These are phyloP conservation scores for Cornus florida DNA, from an alignment of 148 eudicot genomes.

Conservation along the genomic window DNA sequence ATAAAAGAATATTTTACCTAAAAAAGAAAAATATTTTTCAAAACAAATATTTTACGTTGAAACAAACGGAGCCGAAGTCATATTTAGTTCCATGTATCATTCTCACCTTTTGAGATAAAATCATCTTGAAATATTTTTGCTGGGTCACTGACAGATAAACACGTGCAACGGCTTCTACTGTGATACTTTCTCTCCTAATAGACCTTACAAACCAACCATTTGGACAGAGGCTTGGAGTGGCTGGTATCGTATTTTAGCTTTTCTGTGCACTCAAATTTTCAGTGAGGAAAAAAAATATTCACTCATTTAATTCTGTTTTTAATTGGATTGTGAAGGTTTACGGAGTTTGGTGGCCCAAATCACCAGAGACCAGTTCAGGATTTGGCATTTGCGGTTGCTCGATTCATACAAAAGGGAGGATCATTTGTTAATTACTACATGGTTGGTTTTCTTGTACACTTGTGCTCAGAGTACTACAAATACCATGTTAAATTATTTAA, in stretches of 20 bases:
- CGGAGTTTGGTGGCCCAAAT: conserved; percentile 81
- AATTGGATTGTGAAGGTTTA: conserved; percentile 47
- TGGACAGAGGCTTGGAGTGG: conserved; percentile 99
- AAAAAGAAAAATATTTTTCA: too few species aligned
- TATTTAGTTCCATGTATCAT: background rate
- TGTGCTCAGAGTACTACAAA: background rate
- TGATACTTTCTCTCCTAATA: conserved; percentile 73
- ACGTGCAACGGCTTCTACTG: conserved; percentile 96
- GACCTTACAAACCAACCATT: conserved; percentile 73
- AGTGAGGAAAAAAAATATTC: background rate
- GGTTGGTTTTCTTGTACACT: conserved; percentile 42
- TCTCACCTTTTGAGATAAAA: conserved; percentile 13
- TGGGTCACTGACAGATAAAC: conserved; percentile 58
- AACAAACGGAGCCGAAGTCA: background rate
- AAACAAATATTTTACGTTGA: too few species aligned
- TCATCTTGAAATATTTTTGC: background rate
- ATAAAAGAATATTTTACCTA: too few species aligned
- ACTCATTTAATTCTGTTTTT: conserved; percentile 1
- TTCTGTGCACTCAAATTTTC: background rate
- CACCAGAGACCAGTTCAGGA: conserved; percentile 84
- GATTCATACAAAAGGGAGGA: conserved; percentile 84
- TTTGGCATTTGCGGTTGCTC: conserved; percentile 87
- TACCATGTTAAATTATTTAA: background rate
- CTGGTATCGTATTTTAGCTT: conserved; percentile 42
- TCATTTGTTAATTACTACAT: conserved; percentile 92